Evolutionary conservation across 2,329 filamentous ascomycete species (phyloP), one percentile per base, ranked within the genome.

Genomic region (Penicillium nordicum): DNA sequence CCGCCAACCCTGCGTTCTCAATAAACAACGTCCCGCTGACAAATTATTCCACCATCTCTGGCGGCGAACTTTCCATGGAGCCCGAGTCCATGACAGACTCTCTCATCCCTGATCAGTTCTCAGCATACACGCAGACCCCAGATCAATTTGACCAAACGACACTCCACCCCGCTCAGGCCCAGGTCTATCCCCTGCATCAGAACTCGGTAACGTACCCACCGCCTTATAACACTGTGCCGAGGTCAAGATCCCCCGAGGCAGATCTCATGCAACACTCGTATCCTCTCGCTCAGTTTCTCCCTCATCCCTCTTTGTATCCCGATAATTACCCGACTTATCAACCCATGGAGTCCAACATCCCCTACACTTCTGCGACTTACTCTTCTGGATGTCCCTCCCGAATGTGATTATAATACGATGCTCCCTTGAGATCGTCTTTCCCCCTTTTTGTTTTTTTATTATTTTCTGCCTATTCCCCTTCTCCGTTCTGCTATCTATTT

Each of bases 121-220:
- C 49, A n/a, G 37, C 18, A 40, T 65, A 43, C 29, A 57, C 41
- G 10, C 54, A 64, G 30, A 40, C 51, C 7, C 55, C 60, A 27
- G 55, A 41, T 11, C 60, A 60, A 37, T 60, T 60, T 44, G 58
- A 53, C 38, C 53, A 27, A 32, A 44, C 54, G 53, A 56, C 63
- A 49, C 62, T 62, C 53, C 48, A 53, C 50, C 34, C 59, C 30
- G 46, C 43, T 59, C 52, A 59, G 59, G 57, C 47, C 61, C 56
- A 59, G 58, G 55, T 64, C 55, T 61, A 67, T 56, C 57, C 65
- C 53, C 55, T 66, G 56, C 69, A 70, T 63, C 68, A 67, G 52
- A 69, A 63, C 50, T 69, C 70, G 14, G 65, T 69, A 47, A 66
- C 70, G 42, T 73, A 73, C 50, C 70, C 70, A 50, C 69, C 69